Evolutionary conservation across 2,329 filamentous ascomycete genomes (phyloP).

Genomic region (Hypoxylon sp.): DNA sequence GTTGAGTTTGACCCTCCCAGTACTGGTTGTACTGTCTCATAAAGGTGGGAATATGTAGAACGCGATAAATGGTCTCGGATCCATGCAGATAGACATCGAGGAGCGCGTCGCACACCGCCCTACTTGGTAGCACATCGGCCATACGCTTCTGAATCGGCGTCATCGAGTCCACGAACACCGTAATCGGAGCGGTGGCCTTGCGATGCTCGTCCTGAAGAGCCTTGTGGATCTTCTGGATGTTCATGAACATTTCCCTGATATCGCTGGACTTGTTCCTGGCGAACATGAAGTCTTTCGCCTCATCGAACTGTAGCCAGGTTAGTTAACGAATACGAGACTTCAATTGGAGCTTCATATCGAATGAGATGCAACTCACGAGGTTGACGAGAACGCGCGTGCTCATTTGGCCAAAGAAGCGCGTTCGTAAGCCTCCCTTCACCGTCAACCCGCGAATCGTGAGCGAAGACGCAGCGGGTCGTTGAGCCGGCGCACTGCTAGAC

Average conservation of each 20-base stretch:
- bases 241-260: constrained; percentile 61
- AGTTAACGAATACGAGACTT: constrained; percentile 7
- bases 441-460: constrained; percentile 66
- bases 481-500: constrained; percentile 43
- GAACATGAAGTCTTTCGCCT: constrained; percentile 67
- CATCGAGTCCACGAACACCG: constrained; percentile 72
- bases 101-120: constrained; percentile 66
- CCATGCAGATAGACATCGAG: constrained; percentile 65
- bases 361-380: constrained; percentile 58
- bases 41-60: constrained; percentile 68
- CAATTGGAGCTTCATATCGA: background rate
- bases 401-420: constrained; percentile 68
- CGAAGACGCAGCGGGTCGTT: constrained; percentile 56
- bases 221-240: constrained; percentile 64
- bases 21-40: constrained; percentile 66
- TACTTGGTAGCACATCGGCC: constrained; percentile 69
- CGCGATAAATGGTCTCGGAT: constrained; percentile 68
- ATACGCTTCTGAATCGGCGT: constrained; percentile 71
- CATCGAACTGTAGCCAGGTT: constrained; percentile 62
- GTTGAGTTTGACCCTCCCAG: constrained; percentile 65
- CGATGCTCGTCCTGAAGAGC: constrained; percentile 64
- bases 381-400: constrained; percentile 69
- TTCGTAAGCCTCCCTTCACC: constrained; percentile 65
- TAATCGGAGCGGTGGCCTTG: constrained; percentile 65
- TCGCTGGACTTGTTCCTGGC: constrained; percentile 59